Evolutionary conservation across 768 basidiomycete species (phyloP).

Genomic region (Agaricus blazei): DNA sequence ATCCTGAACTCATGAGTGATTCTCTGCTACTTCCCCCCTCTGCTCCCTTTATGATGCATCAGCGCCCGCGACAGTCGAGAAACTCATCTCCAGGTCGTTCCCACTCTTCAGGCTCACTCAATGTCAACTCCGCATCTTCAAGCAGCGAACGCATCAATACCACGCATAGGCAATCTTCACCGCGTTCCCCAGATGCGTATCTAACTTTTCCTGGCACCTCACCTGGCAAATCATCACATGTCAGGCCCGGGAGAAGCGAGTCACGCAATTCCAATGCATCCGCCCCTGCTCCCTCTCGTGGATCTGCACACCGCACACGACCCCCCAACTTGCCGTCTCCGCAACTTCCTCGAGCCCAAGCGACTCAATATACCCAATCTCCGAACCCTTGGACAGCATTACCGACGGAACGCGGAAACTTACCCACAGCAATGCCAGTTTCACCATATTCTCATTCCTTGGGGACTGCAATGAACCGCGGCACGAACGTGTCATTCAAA

Average conservation of each 20-base stretch:
- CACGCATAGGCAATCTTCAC: slow-evolving; percentile 11
- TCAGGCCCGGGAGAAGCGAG: slow-evolving; percentile 20
- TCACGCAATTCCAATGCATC: slow-evolving; percentile 21
- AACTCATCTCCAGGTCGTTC: slow-evolving; percentile 29
- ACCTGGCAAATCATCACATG: slow-evolving; percentile 13
- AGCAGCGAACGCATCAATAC: slow-evolving; percentile 25
- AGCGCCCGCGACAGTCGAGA: slow-evolving; percentile 40
- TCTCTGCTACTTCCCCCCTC: slow-evolving; percentile 70
- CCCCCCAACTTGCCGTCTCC: slow-evolving; percentile 19
- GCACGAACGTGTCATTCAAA: neutral
- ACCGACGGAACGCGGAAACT: slow-evolving; percentile 27
- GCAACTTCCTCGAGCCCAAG: slow-evolving; percentile 16
- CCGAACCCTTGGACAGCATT: slow-evolving; percentile 40
- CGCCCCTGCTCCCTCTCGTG: slow-evolving; percentile 2
- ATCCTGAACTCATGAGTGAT: slow-evolving; percentile 48
- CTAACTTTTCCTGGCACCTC: slow-evolving; percentile 13
- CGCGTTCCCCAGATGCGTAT: slow-evolving; percentile 14
- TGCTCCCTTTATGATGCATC: slow-evolving; percentile 72
- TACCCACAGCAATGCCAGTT: slow-evolving; percentile 23
- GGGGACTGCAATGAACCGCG: neutral
- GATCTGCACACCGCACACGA: slow-evolving; percentile 11
- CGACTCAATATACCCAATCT: slow-evolving; percentile 19
- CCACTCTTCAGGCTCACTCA: slow-evolving; percentile 30
- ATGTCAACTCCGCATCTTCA: slow-evolving; percentile 28
- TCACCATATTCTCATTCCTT: slow-evolving; percentile 11